Evolutionary conservation across 768 basidiomycete species (phyloP), one percentile per base, ranked within the genome.

Genomic region (Amanita polypyramis): DNA sequence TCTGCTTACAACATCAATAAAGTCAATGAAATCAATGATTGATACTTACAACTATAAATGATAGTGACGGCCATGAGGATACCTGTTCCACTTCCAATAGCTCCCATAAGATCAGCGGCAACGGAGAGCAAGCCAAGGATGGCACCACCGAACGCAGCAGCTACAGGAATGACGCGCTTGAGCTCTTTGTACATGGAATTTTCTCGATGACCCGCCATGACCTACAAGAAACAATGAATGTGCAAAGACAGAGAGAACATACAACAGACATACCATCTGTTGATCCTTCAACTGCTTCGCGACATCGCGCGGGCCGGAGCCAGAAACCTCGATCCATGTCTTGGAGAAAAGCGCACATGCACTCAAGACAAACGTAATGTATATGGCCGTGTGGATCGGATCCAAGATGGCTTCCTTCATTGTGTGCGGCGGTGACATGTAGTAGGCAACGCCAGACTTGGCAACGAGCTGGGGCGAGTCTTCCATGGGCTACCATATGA

Each of bases 151-250:
- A 97, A 90, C 0, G 94, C 91, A 19, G 95, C 96, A 10, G 96
- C 95, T 17, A 94, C 97, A 1, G 96, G 96, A 54, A 99, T 96
- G 52, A 98, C 86, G 37, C 92, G 79, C 74, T 97, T 99, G 52
- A 99, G 79, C 62, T 98, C 96, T 72, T 97, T 99, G 76, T 98
- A 99, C 89, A 98, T 95, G 27, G 86, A 91, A 12, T 87, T 92
- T 63, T 99, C 96, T 56, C 93, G 85, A 65, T 97, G 94, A 50
- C 90, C 80, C 2, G 82, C 80, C 82, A 85, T 84, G 37, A 85
- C 80, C 81, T 82, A 43, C 4, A 44, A 19, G 40, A 11, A 8
- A 49, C 7, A 47, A 20, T 2, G n/a, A n/a, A n/a, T n/a, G n/a
- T n/a, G n/a, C n/a, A 23, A 9, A 2, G 6, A 55, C 11, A 53